phyloP scores from a whole-genome alignment of 2,329 filamentous ascomycete genomes.

The Aspergillus vadensis region DNA sequence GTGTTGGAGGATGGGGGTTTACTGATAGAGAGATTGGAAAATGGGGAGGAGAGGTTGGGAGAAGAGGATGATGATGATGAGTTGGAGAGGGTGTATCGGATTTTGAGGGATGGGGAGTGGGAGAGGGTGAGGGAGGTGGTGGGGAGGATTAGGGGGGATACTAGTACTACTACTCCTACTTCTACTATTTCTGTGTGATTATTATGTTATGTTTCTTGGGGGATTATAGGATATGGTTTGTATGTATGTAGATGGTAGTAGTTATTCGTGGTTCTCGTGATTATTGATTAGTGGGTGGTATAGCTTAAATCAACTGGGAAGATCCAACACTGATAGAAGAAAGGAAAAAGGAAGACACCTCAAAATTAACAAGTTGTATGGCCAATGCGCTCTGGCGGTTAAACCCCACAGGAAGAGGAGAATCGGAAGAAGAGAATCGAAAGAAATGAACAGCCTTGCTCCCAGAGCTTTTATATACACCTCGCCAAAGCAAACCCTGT shows the following conservation, averaged over 20 bases:
- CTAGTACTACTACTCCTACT: too few relatives aligned
- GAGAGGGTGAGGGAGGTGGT: slow-evolving; percentile 13
- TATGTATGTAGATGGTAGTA: neutral
- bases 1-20: too few relatives aligned
- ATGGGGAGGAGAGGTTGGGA: neutral
- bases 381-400: too few relatives aligned
- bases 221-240: neutral
- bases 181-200: too few relatives aligned
- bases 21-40: too few relatives aligned
- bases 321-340: too few relatives aligned
- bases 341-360: too few relatives aligned
- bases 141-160: slow-evolving; percentile 9
- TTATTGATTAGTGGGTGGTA: neutral
- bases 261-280: neutral
- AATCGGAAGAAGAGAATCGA: neutral
- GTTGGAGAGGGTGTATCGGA: slow-evolving; percentile 18
- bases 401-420: neutral
- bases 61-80: slow-evolving; percentile 2
- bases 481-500: neutral
- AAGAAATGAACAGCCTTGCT: neutral
- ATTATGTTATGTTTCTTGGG: too few relatives aligned
- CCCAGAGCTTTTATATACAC: slow-evolving; percentile 14
- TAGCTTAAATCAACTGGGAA: too few relatives aligned
- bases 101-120: slow-evolving; percentile 12
- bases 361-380: too few relatives aligned